phyloP scores from a whole-genome alignment of 169 alveolate species.

The Babesia bigemina region DNA sequence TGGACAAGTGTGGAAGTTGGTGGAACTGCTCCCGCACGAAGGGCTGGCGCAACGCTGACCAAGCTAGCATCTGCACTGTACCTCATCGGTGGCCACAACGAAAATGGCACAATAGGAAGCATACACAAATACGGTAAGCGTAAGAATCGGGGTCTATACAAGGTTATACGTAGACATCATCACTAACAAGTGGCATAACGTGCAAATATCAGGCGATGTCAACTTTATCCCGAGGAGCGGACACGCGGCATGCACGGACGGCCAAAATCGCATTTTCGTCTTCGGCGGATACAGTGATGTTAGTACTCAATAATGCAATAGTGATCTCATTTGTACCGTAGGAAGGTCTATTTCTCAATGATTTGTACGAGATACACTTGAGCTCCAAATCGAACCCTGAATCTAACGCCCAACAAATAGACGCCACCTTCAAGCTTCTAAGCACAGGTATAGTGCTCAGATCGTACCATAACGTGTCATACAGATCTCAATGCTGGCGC shows the following conservation, averaged over 20 bases:
- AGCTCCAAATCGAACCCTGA: slow-evolving; percentile 35
- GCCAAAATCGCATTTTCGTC: slow-evolving; percentile 63
- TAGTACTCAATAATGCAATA: not conserved
- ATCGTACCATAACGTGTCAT: not conserved
- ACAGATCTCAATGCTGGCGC: slow-evolving; percentile 18
- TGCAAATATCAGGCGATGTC: slow-evolving; percentile 12
- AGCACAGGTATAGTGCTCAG: slow-evolving; percentile 22
- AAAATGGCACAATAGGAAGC: slow-evolving; percentile 51
- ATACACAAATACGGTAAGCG: slow-evolving; percentile 52
- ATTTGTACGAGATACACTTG: slow-evolving; percentile 50
- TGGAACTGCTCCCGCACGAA: slow-evolving; percentile 38
- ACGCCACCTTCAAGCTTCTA: slow-evolving; percentile 48
- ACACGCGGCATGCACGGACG: slow-evolving; percentile 65
- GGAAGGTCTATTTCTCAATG: slow-evolving; percentile 64
- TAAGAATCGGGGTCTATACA: not conserved
- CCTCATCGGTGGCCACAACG: slow-evolving; percentile 64
- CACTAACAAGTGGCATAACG: slow-evolving; percentile 55
- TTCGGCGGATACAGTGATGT: slow-evolving; percentile 71
- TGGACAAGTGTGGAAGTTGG: slow-evolving; percentile 34
- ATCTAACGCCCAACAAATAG: slow-evolving; percentile 6
- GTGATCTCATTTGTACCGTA: not conserved
- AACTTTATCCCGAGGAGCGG: slow-evolving; percentile 58
- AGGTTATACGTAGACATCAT: slow-evolving; percentile 18
- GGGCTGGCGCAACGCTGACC: slow-evolving; percentile 63
- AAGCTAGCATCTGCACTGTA: slow-evolving; percentile 47